A percentile compares a stretch with the other conserved stretches of the same genome.
phyloP scores from a whole-genome alignment of 164 flowering plant species.

The Vitis riparia region DNA sequence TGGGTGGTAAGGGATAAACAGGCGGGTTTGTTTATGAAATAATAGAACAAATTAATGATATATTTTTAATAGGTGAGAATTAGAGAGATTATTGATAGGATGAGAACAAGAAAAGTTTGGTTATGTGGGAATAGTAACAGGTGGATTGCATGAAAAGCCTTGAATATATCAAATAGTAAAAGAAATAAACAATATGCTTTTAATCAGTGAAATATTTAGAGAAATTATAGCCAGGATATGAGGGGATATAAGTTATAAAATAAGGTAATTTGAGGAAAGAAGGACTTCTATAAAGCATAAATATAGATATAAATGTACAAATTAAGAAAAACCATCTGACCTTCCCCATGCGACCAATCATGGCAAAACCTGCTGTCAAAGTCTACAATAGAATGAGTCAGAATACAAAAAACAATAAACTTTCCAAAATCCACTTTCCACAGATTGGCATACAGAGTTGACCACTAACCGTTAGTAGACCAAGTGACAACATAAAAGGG shows the following conservation, averaged over 20 bases:
- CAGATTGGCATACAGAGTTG: background rate
- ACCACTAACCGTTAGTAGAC: conserved; percentile 75
- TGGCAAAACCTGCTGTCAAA: conserved; percentile 84
- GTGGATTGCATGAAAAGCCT: too few relatives aligned
- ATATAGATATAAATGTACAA: background rate
- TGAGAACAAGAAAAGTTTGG: too few relatives aligned
- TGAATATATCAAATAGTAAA: too few relatives aligned
- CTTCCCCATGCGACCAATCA: conserved; percentile 94
- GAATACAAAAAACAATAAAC: background rate
- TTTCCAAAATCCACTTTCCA: background rate
- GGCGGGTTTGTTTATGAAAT: too few relatives aligned
- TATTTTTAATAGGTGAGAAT: too few relatives aligned
- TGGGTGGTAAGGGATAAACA: too few relatives aligned
- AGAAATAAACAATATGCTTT: too few relatives aligned
- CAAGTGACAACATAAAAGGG: conserved; percentile 81
- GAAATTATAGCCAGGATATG: background rate
- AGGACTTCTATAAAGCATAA: background rate
- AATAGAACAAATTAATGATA: too few relatives aligned
- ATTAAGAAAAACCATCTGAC: conserved; percentile 31
- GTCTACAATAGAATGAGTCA: conserved; percentile 52
- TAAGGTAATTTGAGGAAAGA: background rate
- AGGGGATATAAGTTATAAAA: too few relatives aligned
- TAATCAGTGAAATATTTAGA: too few relatives aligned
- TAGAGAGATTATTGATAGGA: too few relatives aligned
- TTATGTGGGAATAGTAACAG: too few relatives aligned